phyloP scores from a whole-genome alignment of 805 yeast species.

The Saccharomycopsis sp. region DNA sequence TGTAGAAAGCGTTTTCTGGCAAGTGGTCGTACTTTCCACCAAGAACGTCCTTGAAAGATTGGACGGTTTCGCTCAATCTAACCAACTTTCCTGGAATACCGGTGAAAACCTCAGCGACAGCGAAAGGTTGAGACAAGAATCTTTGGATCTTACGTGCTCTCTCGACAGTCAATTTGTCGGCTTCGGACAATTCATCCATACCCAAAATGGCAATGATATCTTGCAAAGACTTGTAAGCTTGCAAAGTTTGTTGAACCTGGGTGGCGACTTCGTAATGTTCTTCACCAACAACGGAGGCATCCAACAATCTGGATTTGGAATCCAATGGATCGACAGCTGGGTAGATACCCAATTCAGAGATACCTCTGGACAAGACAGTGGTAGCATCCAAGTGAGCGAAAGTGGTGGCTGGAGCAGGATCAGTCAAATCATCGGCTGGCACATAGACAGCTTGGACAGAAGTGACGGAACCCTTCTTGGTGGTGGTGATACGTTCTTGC shows the following conservation, averaged over 20 bases:
- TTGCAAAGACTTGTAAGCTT: conserved; percentile 99
- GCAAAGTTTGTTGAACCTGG: conserved; percentile 94
- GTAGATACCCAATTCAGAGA: conserved; percentile 99
- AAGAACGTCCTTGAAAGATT: conserved; percentile 93
- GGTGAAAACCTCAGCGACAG: conserved; percentile 99
- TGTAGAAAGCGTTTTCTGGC: conserved; percentile 99
- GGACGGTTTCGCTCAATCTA: conserved; percentile 89
- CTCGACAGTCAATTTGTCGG: conserved; percentile 98
- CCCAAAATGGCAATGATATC: conserved; percentile 99
- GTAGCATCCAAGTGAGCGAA: conserved; percentile 99
- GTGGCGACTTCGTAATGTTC: conserved; percentile 97
- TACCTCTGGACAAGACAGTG: conserved; percentile 99
- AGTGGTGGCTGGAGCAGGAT: conserved; percentile 99
- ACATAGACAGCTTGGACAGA: conserved; percentile 99
- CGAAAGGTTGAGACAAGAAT: conserved; percentile 99
- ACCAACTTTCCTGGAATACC: conserved; percentile 99
- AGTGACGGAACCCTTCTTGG: conserved; percentile 99
- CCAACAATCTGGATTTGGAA: conserved; percentile 97
- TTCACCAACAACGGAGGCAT: conserved; percentile 94
- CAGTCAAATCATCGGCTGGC: conserved; percentile 99
- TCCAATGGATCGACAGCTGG: conserved; percentile 99
- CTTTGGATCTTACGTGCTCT: conserved; percentile 99
- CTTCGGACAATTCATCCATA: conserved; percentile 99
- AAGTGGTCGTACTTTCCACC: conserved; percentile 98
- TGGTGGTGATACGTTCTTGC: conserved; percentile 99